phyloP scores from a whole-genome alignment of 441 rosid species.

The Biscutella laevigata region DNA sequence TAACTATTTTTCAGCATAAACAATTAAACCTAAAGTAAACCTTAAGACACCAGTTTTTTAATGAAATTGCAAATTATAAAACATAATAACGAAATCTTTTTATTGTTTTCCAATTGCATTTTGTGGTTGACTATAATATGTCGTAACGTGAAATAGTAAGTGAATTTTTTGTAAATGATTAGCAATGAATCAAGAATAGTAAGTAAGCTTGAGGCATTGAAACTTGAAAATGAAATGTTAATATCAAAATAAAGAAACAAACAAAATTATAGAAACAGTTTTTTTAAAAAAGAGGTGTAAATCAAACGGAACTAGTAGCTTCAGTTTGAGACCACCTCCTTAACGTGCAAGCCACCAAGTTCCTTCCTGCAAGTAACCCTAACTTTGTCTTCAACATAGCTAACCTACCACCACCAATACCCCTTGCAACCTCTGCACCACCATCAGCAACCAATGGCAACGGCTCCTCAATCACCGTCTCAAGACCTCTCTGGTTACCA shows the following conservation, averaged over 20 bases:
- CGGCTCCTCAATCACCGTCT: slow-evolving; percentile 26
- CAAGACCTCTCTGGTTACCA: slow-evolving; percentile 26
- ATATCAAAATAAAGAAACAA: not conserved
- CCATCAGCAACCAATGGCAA: slow-evolving; percentile 10
- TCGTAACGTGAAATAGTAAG: too few relatives aligned
- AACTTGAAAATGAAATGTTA: not conserved
- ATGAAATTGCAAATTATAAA: not conserved
- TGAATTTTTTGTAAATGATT: too few relatives aligned
- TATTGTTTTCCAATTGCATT: not conserved
- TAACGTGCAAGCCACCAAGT: slow-evolving; percentile 42
- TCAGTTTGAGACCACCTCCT: slow-evolving; percentile 47
- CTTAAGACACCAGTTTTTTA: too few relatives aligned
- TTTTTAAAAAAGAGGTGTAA: not conserved
- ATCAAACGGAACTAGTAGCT: slow-evolving; percentile 19
- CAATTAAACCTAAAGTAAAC: too few relatives aligned
- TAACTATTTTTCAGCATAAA: too few relatives aligned
- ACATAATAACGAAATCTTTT: not conserved
- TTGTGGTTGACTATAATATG: not conserved
- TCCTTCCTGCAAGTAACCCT: slow-evolving; percentile 50
- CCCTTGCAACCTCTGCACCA: slow-evolving; percentile 30
- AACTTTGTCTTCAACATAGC: slow-evolving; percentile 41
- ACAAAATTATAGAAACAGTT: not conserved
- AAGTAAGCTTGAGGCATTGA: not conserved
- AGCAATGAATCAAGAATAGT: too few relatives aligned
- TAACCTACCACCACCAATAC: slow-evolving; percentile 40